Base-by-base conservation (phyloP, 1,284 basidiomycete genomes). In the Marasmius sp. region DNA sequence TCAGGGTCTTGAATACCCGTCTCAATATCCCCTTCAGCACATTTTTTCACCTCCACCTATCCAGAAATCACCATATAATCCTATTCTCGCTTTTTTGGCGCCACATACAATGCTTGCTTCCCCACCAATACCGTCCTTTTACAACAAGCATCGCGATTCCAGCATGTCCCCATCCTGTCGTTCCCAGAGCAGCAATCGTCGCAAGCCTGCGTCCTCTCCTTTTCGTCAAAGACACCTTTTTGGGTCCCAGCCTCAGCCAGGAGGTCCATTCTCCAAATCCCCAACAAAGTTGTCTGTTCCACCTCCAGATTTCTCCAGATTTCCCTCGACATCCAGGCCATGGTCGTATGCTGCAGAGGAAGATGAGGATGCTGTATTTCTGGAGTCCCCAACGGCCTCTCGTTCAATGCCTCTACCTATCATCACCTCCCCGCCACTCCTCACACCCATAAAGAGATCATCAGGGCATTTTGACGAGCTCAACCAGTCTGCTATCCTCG, bases 131-230 rank as follows among this genome's bases (percentile, higher is more conserved):
- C 56, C 69, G 14, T 66, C 74, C 50, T 71, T 73, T 63, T 70
- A 69, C 56, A 71, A 68, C 60, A 65, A 64, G 41, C 52, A 79
- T 68, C 77, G 75, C 74, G 75, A 79, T 64, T 70, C 70, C 50
- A 74, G 73, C 72, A 73, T 80, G 71, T 78, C 81, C 18, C 79
- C 82, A 45, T 77, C 75, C 57, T 82, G 75, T 71, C 79, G 81
- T 43, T 71, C 67, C 37, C 77, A 72, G 69, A 76, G 63, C 61
- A 76, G 75, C 48, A 77, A 71, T 45, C 74, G 64, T 60, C 61
- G 71, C 53, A 82, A 87, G 80, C 79, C 85, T 62, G 83, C 87
- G 1, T 85, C 86, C 20, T 89, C 88, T 6, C 87, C 86, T 16
- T 78, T 86, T 61, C 78, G 82, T 58, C 77, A 76, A 66, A 72